A percentile compares a stretch with the other conserved stretches of the same genome.
phyloP scores from a whole-genome alignment of 139 green algal species.

The Coelastrella sp. region DNA sequence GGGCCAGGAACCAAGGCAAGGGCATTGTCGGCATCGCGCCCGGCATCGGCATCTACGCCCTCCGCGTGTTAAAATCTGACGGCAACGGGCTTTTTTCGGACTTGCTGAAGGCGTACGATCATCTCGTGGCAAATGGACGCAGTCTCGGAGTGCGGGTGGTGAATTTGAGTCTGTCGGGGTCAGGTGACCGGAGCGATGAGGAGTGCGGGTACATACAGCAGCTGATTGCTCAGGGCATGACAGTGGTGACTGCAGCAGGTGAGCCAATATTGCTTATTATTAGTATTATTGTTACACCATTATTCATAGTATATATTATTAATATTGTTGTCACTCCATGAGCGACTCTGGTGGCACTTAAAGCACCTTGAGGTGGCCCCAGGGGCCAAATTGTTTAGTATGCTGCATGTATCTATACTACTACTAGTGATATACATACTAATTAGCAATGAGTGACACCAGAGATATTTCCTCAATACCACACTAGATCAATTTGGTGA shows the following conservation, averaged over 20 bases:
- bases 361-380: too few relatives aligned
- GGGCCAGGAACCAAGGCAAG: slow-evolving; percentile 33
- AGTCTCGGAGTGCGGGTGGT: slow-evolving; percentile 27
- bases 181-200: not conserved
- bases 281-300: too few relatives aligned
- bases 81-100: slow-evolving; percentile 31
- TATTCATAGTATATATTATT: too few relatives aligned
- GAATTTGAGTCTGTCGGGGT: slow-evolving; percentile 37
- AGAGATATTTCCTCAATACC: too few relatives aligned
- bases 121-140: not conserved
- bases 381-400: not conserved
- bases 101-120: slow-evolving; percentile 21
- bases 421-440: too few relatives aligned
- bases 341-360: too few relatives aligned
- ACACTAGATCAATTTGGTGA: too few relatives aligned
- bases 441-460: too few relatives aligned
- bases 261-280: too few relatives aligned
- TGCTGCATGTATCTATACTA: not conserved
- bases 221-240: slow-evolving; percentile 20
- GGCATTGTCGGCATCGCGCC: slow-evolving; percentile 38
- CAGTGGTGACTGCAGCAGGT: slow-evolving; percentile 42
- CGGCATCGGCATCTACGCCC: slow-evolving; percentile 29
- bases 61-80: slow-evolving; percentile 24
- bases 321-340: too few relatives aligned
- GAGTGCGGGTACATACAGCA: slow-evolving; percentile 7